Base-by-base conservation (phyloP, 2,329 filamentous ascomycete genomes). In the Aspergillus fumigatus region DNA sequence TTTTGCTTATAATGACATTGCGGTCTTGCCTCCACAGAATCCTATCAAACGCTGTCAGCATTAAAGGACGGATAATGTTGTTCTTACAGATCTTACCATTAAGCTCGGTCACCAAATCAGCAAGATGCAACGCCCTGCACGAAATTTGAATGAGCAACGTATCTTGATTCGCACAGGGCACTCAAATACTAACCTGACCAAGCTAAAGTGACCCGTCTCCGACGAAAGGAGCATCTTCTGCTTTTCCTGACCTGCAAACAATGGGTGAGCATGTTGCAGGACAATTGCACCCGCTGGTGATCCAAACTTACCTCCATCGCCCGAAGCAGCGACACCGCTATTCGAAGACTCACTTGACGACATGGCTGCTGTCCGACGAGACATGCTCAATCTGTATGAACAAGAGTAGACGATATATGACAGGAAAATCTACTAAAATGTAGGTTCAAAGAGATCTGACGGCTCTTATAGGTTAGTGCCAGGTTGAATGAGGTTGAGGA, bases 101-200 rank as follows among this genome's bases (percentile, higher is more conserved):
- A 56, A 80, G 67, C 60, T 79, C 77, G 55, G 78, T 80, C 50
- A 80, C 77, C 50, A 79, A 66, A 69, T 80, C 78, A n/a, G 78
- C 78, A 53, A 80, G 73, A 65, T 80, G 78, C 52, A 80, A 68
- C 49, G 78, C 77, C 65, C 76, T 79, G 56, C 49, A 53, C 23
- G 32, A 60, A 56, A 11, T 21, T 57, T 56, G 32, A 41, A 58
- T 64, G 17, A 66, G 62, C 47, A 51, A 29, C 29, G 29, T 35
- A 40, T 35, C 41, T n/a, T 29, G 25, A 38, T 26, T 21, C 17
- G 4, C 21, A 47, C 27, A 14, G 56, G 53, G 40, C 45, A 41
- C 26, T 26, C 25, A 35, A 45, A 56, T 48, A 67, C 73, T 60
- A 51, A 79, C 78, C 72, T 79, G 60, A 81, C 70, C 73, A 81